These are phyloP conservation scores for Coriolopsis trogii DNA, from an alignment of 1,284 basidiomycete species.

Conservation along the genomic window DNA sequence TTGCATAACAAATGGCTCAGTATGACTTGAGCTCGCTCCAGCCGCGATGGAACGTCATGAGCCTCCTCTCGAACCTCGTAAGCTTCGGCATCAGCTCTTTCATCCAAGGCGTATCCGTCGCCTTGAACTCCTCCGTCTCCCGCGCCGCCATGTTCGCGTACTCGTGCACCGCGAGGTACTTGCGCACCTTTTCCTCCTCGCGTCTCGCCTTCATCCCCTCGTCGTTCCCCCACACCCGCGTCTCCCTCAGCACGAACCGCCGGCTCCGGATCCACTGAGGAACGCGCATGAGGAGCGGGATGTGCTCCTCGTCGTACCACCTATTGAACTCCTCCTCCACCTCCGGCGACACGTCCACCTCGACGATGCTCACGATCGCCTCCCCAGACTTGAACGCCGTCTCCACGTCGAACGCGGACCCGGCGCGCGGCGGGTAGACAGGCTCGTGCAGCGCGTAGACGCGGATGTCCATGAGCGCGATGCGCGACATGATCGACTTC, in stretches of 20 bases:
- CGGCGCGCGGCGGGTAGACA: constrained; percentile 23
- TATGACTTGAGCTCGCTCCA: no score
- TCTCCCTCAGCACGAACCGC: constrained; percentile 35
- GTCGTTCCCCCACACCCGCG: constrained; percentile 12
- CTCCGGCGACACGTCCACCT: constrained; percentile 36
- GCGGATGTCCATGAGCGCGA: constrained; percentile 49
- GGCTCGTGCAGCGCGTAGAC: constrained; percentile 45
- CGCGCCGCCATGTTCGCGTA: constrained; percentile 26
- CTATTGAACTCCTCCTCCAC: constrained; percentile 44
- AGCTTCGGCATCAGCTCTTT: constrained; percentile 28
- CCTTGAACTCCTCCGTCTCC: constrained; percentile 31
- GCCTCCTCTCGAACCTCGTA: no score
- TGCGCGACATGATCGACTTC: constrained; percentile 44
- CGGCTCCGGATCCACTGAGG: constrained; percentile 37
- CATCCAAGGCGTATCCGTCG: constrained; percentile 36
- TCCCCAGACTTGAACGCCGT: constrained; percentile 21
- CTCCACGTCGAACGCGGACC: not conserved
- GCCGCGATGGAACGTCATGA: no score
- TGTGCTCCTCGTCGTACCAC: constrained; percentile 41
- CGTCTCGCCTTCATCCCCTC: constrained; percentile 9
- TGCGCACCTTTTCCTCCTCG: constrained; percentile 27
- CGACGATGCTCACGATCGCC: constrained; percentile 37
- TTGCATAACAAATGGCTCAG: no score
- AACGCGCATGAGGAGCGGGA: constrained; percentile 32
- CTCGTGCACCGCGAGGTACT: constrained; percentile 40